phyloP scores from a whole-genome alignment of 2,329 filamentous ascomycete species.

The Lizonia empirigonia region DNA sequence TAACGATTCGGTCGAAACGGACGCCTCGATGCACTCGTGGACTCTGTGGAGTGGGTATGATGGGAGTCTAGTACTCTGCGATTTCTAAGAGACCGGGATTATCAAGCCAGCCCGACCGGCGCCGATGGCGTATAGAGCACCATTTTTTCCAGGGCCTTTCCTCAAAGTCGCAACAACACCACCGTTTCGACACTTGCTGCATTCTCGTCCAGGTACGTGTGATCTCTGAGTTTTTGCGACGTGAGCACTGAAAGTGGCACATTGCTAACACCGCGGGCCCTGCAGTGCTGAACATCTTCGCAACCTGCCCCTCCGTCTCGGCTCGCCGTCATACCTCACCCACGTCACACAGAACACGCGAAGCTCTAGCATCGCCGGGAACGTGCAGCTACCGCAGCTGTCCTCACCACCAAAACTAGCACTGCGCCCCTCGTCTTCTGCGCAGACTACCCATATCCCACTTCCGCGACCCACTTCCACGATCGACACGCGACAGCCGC shows the following conservation, averaged over 20 bases:
- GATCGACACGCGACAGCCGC: slow-evolving; percentile 32
- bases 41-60: slow-evolving; percentile 12
- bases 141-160: slow-evolving; percentile 16
- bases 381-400: slow-evolving; percentile 3
- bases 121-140: slow-evolving; percentile 29
- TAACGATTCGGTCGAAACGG: slow-evolving; percentile 18
- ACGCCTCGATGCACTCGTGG: slow-evolving; percentile 13
- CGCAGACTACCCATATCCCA: slow-evolving; percentile 20
- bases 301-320: slow-evolving; percentile 14
- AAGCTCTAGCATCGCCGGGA: slow-evolving; percentile 28
- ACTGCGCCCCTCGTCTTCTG: slow-evolving; percentile 16
- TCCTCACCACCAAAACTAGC: not conserved
- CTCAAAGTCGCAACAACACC: slow-evolving; percentile 18
- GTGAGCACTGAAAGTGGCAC: not conserved
- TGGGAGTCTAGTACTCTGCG: slow-evolving; percentile 19
- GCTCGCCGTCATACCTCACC: slow-evolving; percentile 11
- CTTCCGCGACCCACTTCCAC: slow-evolving; percentile 22
- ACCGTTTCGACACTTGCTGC: slow-evolving; percentile 14
- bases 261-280: not conserved
- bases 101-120: slow-evolving; percentile 27
- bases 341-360: slow-evolving; percentile 18
- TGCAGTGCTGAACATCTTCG: slow-evolving; percentile 6
- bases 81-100: slow-evolving; percentile 25
- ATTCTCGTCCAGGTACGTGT: slow-evolving; percentile 10
- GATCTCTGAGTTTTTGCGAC: not conserved